Evolutionary conservation across 2,329 filamentous ascomycete genomes (phyloP), one percentile per base, ranked within the genome.

Genomic region (Aspergillus costaricaensis): DNA sequence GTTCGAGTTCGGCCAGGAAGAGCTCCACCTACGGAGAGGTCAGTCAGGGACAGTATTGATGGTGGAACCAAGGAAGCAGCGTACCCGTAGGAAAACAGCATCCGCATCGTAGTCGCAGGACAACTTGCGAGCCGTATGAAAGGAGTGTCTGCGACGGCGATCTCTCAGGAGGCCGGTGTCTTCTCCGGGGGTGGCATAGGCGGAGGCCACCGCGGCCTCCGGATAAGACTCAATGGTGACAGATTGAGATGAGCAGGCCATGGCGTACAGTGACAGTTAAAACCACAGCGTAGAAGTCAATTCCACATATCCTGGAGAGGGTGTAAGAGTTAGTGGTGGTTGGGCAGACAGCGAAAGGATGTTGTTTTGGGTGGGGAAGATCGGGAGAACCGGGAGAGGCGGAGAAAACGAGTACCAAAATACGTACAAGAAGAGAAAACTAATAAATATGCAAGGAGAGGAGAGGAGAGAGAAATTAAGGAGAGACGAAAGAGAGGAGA

Each of bases 1-100:
- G 85, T 77, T 96, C 93, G 47, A 99, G 83, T 74, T 98, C 92
- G 41, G 88, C 85, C 58, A 99, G 75, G 60, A 81, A 81, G 25
- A 81, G 70, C 67, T 81, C 79, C 44, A 81, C 79, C 77, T 79
- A 62, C 15, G 15, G 27, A 36, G 32, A 21, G 55, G 47, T 62
- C 61, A 67, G 67, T 61, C 23, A 55, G 44, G 27, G n/a, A 25
- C 15, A 19, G 30, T 38, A 43, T 12, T 19, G 25, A 38, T 25
- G 43, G 38, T 52, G 23, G 10, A 53, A 25, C 15, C 23, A 14
- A 8, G 10, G 39, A 15, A 14, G 3, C 12, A 32, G 9, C 74
- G 68, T 50, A 79, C 76, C 61, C 76, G 70, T n/a, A 81, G 68
- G 51, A 77, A 81, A 15, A 81, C 72, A 12, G 78, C 78, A 61